Evolutionary conservation across 768 basidiomycete species (phyloP).

Genomic region (Termitomyces sp.): DNA sequence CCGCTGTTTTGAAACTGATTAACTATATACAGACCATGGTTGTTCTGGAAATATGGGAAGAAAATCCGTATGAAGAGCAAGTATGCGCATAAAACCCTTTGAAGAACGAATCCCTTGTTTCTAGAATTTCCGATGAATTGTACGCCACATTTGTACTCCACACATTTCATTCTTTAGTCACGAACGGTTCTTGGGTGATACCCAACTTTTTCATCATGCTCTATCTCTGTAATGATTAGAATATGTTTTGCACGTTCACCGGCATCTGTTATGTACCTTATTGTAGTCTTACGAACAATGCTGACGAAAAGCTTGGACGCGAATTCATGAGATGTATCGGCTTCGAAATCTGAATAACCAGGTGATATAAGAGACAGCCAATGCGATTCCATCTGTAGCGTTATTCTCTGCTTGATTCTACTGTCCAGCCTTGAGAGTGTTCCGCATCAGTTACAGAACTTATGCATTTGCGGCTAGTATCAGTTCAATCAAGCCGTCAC

Average conservation of each 20-base stretch:
- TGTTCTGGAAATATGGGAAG: conserved; percentile 29
- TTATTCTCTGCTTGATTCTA: too few relatives aligned
- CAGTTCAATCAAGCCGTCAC: too few relatives aligned
- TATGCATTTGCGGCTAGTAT: too few relatives aligned
- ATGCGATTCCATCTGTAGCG: too few relatives aligned
- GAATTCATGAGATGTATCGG: not conserved
- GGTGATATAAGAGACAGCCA: too few relatives aligned
- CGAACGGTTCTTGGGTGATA: not conserved
- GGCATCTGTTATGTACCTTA: not conserved
- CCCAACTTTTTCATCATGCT: not conserved
- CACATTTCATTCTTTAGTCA: not conserved
- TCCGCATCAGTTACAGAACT: too few relatives aligned
- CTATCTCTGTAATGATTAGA: not conserved
- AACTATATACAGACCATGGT: conserved; percentile 22
- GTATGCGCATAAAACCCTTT: conserved; percentile 24
- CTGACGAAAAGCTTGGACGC: not conserved
- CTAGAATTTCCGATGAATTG: not conserved
- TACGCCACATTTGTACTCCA: not conserved
- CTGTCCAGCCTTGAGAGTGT: too few relatives aligned
- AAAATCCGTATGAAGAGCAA: conserved; percentile 45
- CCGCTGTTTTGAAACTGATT: not conserved
- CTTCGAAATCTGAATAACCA: not conserved
- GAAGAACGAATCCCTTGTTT: not conserved
- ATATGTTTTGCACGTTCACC: not conserved
- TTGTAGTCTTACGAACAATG: not conserved